A percentile compares a stretch with the other conserved stretches of the same genome.
Conservation (phyloP, 148 eudicot species). For the Chenopodium berlandieri region DNA sequence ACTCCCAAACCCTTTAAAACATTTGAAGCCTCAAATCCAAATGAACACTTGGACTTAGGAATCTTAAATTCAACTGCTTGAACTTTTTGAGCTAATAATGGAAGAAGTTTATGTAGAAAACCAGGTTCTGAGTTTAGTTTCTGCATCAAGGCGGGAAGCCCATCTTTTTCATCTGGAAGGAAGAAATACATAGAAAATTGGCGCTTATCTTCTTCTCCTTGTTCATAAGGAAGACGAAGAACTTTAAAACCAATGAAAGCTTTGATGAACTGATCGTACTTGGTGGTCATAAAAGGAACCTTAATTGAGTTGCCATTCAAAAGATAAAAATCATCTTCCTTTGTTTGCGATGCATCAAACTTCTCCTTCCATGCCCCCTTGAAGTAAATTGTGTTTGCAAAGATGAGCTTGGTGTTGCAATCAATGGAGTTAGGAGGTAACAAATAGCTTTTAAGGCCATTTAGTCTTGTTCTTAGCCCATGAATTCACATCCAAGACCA, state of each 20-base stretch:
- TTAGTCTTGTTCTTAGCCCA: constrained; percentile 76
- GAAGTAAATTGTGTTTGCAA: constrained; percentile 75
- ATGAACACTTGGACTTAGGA: constrained; percentile 65
- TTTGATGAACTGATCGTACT: neutral
- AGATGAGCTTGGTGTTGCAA: constrained; percentile 50
- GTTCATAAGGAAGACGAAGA: constrained; percentile 60
- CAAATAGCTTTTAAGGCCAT: constrained; percentile 64
- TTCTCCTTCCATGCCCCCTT: constrained; percentile 79
- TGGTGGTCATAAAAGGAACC: constrained; percentile 65
- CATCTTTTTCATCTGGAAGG: constrained; percentile 66
- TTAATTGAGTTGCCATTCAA: constrained; percentile 50
- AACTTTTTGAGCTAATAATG: constrained; percentile 11
- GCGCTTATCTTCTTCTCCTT: constrained; percentile 56
- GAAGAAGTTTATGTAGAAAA: constrained; percentile 26
- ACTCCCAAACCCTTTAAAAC: constrained; percentile 58
- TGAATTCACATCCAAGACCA: constrained; percentile 45
- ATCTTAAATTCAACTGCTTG: constrained; percentile 49
- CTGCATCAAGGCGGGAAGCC: constrained; percentile 52
- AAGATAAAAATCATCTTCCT: constrained; percentile 60
- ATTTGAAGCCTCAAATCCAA: constrained; percentile 66
- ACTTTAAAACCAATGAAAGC: constrained; percentile 62
- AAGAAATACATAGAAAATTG: constrained; percentile 71
- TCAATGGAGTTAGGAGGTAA: constrained; percentile 64
- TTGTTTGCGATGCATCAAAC: constrained; percentile 54
- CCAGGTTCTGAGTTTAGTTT: constrained; percentile 45